A percentile compares a stretch with the other conserved stretches of the same genome.
These are phyloP conservation scores for Aegilops umbellulata DNA, from an alignment of 176 grass and related monocot genomes.

Conservation along the genomic window DNA sequence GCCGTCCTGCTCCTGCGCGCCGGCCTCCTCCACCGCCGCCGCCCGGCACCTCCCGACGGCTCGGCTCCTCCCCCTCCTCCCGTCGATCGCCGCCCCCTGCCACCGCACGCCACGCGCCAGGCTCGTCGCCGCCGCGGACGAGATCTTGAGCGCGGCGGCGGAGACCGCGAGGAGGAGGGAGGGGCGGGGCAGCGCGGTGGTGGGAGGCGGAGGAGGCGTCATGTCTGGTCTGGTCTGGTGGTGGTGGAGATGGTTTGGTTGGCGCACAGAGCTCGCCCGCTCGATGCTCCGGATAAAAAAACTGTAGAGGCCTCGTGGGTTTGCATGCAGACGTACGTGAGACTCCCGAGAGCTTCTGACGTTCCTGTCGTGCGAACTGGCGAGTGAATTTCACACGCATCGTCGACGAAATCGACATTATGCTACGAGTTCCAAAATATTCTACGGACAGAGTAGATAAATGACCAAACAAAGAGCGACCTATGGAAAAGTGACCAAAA, in stretches of 20 bases:
- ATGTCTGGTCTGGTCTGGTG: background rate
- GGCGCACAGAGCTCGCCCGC: constrained; percentile 20
- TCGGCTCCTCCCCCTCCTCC: background rate
- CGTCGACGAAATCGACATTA: background rate
- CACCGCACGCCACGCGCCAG: constrained; percentile 7
- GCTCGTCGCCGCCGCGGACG: background rate
- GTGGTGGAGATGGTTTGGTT: constrained; percentile 35
- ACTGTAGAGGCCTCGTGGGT: background rate
- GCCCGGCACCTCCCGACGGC: constrained; percentile 19
- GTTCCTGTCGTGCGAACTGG: background rate
- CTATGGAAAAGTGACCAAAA: too few relatives aligned
- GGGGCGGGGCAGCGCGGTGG: background rate
- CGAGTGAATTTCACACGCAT: background rate
- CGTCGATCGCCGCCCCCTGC: background rate
- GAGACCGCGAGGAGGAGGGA: constrained; percentile 9
- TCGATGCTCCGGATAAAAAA: constrained; percentile 5
- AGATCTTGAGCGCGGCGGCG: background rate
- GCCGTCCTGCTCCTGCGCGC: constrained; percentile 46
- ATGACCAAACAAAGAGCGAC: too few relatives aligned
- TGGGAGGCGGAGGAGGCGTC: background rate
- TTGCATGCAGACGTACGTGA: background rate
- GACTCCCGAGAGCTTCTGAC: too few relatives aligned
- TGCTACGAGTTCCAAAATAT: too few relatives aligned
- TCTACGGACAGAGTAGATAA: too few relatives aligned
- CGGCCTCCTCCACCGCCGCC: constrained; percentile 54